Evolutionary conservation across 768 basidiomycete species (phyloP).

Genomic region (Leucocoprinus birnbaumii): DNA sequence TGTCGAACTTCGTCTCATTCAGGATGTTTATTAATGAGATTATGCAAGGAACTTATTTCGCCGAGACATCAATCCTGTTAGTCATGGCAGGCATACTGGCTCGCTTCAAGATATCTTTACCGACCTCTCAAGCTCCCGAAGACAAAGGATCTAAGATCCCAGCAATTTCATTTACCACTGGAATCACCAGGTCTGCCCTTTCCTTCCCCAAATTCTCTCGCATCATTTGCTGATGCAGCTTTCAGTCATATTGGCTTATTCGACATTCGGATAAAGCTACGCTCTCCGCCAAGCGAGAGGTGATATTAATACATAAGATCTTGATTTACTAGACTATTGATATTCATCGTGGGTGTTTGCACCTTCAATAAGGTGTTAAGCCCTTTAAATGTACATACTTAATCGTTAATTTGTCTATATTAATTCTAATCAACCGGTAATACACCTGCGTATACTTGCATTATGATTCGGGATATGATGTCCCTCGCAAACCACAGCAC

Average conservation of each 20-base stretch:
- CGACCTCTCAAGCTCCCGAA: neutral
- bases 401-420: too few species aligned
- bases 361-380: too few species aligned
- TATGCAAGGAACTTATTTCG: conserved; percentile 16
- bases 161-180: conserved; percentile 15
- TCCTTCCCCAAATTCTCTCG: too few species aligned
- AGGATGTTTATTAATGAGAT: too few species aligned
- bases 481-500: too few species aligned
- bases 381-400: too few species aligned
- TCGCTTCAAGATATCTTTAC: conserved; percentile 11
- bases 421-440: too few species aligned
- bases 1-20: neutral
- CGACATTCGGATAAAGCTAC: conserved; percentile 11
- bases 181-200: conserved; percentile 12
- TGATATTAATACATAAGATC: too few species aligned
- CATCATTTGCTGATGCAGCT: neutral
- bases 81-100: conserved; percentile 16
- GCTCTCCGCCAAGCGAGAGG: neutral
- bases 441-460: too few species aligned
- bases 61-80: conserved; percentile 18
- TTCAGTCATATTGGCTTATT: conserved; percentile 18
- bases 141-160: neutral
- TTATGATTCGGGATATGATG: too few species aligned
- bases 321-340: too few species aligned
- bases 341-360: too few species aligned